Evolutionary conservation across 805 yeast species (phyloP).

Genomic region (Ogataea methanolica): DNA sequence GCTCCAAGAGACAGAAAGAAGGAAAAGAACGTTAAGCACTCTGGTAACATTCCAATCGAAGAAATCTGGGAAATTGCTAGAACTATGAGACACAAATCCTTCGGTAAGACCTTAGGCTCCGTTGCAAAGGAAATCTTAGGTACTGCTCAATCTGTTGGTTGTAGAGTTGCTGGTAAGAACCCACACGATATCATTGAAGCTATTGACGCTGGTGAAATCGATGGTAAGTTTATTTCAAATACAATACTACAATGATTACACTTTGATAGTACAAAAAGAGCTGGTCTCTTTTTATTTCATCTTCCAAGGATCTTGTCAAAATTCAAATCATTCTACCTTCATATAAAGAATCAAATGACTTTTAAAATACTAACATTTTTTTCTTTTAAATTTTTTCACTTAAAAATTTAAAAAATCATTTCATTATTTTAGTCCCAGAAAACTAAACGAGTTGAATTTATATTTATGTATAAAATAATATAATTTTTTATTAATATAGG

Average conservation of each 20-base stretch:
- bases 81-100: conserved; percentile 94
- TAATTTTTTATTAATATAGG: conserved; percentile 24
- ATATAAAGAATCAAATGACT: not conserved
- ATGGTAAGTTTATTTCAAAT: conserved; percentile 39
- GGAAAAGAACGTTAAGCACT: conserved; percentile 99
- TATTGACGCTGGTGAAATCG: conserved; percentile 97
- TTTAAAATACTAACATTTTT: conserved; percentile 6
- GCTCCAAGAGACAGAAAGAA: conserved; percentile 99
- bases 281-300: not conserved
- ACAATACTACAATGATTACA: conserved; percentile 7
- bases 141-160: conserved; percentile 99
- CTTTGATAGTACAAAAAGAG: conserved; percentile 16
- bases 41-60: conserved; percentile 96
- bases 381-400: not conserved
- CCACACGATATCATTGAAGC: conserved; percentile 99
- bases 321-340: no score
- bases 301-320: not conserved
- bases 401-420: not conserved
- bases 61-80: conserved; percentile 97
- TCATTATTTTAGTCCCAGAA: conserved; percentile 51
- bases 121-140: conserved; percentile 98
- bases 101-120: conserved; percentile 95
- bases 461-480: conserved; percentile 25
- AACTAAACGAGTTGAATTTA: conserved; percentile 42
- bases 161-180: conserved; percentile 99